These are phyloP conservation scores for Apiospora aurea DNA, from an alignment of 2,329 filamentous ascomycete species.

Conservation along the genomic window DNA sequence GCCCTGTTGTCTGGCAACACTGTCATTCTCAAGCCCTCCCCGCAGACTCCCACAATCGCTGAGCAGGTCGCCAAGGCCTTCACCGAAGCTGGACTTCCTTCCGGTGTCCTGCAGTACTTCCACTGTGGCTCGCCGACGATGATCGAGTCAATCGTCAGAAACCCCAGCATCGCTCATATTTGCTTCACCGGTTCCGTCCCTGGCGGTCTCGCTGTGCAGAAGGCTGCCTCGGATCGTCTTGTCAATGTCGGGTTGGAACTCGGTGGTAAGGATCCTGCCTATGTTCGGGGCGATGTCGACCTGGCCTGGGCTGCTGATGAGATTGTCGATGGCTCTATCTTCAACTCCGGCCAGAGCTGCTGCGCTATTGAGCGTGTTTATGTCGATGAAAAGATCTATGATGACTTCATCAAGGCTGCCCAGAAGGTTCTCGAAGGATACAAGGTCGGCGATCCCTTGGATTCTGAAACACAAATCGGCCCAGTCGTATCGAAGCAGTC, in stretches of 20 bases:
- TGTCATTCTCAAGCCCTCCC: conserved; percentile 92
- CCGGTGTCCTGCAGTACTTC: conserved; percentile 89
- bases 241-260: conserved; percentile 89
- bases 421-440: conserved; percentile 84
- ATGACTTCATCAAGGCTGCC: conserved; percentile 79
- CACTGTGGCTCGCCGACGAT: conserved; percentile 81
- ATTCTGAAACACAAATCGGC: conserved; percentile 81
- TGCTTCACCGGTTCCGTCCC: conserved; percentile 96
- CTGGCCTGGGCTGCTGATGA: conserved; percentile 90
- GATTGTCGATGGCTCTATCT: conserved; percentile 94
- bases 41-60: conserved; percentile 90
- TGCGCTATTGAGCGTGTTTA: conserved; percentile 93
- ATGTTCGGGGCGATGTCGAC: conserved; percentile 86
- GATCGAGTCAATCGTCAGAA: conserved; percentile 80
- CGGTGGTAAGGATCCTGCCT: conserved; percentile 94
- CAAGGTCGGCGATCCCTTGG: conserved; percentile 85
- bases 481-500: conserved; percentile 86
- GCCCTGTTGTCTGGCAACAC: conserved; percentile 90
- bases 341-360: conserved; percentile 98
- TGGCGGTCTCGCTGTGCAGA: conserved; percentile 85
- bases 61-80: conserved; percentile 85
- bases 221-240: conserved; percentile 82
- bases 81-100: conserved; percentile 78
- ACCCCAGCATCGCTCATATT: conserved; percentile 78
- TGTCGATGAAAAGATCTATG: conserved; percentile 84